Evolutionary conservation across 306 rosid genomes (phyloP).

Genomic region (Prunus persica): Prunus_persica_NCBIv2 NC_034013.1:16455001-16455500

Average conservation of each 20-base stretch:
- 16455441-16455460: conserved; percentile 12
- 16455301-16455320: background rate
- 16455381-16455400: background rate
- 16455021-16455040: too few relatives aligned
- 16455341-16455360: background rate
- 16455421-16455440: conserved; percentile 5
- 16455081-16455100: too few relatives aligned
- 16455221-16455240: background rate
- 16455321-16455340: background rate
- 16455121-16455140: too few relatives aligned
- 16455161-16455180: background rate
- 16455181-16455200: background rate
- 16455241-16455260: background rate
- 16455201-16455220: background rate
- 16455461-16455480: conserved; percentile 30
- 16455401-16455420: conserved; percentile 1
- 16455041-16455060: too few relatives aligned
- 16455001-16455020: too few relatives aligned
- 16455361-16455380: background rate
- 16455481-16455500: conserved; percentile 64
- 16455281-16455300: background rate
- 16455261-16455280: background rate
- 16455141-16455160: too few relatives aligned
- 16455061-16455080: too few relatives aligned
- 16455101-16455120: too few relatives aligned